phyloP scores from a whole-genome alignment of 139 green algal genomes.

The Desmodesmus armatus region DNA sequence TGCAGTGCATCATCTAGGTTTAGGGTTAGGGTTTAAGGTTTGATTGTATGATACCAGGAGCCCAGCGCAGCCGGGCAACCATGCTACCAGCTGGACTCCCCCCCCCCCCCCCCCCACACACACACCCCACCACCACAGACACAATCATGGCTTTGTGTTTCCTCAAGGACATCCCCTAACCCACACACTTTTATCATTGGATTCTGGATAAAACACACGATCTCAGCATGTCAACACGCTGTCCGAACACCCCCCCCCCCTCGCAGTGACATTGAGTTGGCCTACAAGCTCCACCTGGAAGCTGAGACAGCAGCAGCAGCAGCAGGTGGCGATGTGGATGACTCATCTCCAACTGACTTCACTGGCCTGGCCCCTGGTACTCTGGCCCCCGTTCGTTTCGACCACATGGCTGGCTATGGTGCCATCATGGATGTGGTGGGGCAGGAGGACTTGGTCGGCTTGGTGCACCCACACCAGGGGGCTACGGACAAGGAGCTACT shows the following conservation, averaged over 20 bases:
- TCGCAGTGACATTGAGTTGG: slow-evolving; percentile 67
- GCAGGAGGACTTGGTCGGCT: slow-evolving; percentile 24
- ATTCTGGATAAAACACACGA: too few species aligned
- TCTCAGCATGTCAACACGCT: too few species aligned
- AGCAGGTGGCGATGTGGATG: background rate
- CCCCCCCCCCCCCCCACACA: too few species aligned
- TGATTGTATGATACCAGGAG: too few species aligned
- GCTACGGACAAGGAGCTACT: background rate
- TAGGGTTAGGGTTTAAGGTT: too few species aligned
- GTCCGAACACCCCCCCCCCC: too few species aligned
- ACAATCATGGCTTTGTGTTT: too few species aligned
- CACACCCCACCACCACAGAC: too few species aligned
- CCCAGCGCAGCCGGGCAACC: too few species aligned
- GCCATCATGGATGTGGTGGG: slow-evolving; percentile 17
- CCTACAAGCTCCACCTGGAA: slow-evolving; percentile 46
- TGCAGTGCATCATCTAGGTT: too few species aligned
- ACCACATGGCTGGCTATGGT: slow-evolving; percentile 21
- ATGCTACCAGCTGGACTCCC: too few species aligned
- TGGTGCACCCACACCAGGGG: slow-evolving; percentile 9
- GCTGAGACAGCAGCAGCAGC: slow-evolving; percentile 39
- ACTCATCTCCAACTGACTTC: background rate
- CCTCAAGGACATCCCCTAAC: too few species aligned
- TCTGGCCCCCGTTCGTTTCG: background rate
- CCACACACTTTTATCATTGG: background rate
- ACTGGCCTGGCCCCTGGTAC: background rate